Conservation (phyloP, 1,284 basidiomycete species). For the Apiotrichum veenhuisii region DNA sequence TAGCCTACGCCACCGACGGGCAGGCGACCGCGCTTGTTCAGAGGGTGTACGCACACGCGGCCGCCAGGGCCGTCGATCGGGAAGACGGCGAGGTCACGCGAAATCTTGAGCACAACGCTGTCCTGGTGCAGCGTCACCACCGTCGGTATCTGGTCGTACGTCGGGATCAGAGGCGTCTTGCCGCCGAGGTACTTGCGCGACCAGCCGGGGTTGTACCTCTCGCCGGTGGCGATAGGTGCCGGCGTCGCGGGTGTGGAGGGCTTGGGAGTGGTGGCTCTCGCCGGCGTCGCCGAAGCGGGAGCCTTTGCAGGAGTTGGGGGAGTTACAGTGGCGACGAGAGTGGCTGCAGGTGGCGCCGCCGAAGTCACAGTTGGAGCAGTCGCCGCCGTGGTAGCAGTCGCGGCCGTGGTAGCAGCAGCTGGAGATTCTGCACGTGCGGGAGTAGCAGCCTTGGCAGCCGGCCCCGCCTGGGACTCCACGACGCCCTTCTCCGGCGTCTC, state of each 20-base stretch:
- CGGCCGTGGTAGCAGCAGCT: background rate
- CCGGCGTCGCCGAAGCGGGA: background rate
- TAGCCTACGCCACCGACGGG: slow-evolving; percentile 41
- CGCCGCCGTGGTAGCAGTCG: background rate
- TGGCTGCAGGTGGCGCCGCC: background rate
- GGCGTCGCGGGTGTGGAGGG: background rate
- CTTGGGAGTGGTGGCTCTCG: background rate
- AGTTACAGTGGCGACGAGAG: background rate
- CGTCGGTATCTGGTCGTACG: slow-evolving; percentile 50
- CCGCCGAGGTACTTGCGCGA: slow-evolving; percentile 51
- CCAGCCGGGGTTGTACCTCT: slow-evolving; percentile 44
- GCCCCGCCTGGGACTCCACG: background rate
- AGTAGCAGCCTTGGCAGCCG: background rate
- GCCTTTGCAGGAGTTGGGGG: background rate
- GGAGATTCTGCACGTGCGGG: background rate
- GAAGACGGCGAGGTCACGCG: slow-evolving; percentile 44
- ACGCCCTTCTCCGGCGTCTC: slow-evolving; percentile 7
- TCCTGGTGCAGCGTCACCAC: slow-evolving; percentile 49
- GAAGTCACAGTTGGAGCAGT: background rate
- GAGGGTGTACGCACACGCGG: slow-evolving; percentile 47
- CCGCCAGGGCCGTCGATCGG: slow-evolving; percentile 53
- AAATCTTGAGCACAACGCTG: slow-evolving; percentile 43
- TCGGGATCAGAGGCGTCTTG: slow-evolving; percentile 50
- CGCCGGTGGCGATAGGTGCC: background rate
- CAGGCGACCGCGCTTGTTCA: slow-evolving; percentile 47